These are phyloP conservation scores for Cryptococcus sp. DNA, from an alignment of 1,284 basidiomycete genomes.

Conservation along the genomic window DNA sequence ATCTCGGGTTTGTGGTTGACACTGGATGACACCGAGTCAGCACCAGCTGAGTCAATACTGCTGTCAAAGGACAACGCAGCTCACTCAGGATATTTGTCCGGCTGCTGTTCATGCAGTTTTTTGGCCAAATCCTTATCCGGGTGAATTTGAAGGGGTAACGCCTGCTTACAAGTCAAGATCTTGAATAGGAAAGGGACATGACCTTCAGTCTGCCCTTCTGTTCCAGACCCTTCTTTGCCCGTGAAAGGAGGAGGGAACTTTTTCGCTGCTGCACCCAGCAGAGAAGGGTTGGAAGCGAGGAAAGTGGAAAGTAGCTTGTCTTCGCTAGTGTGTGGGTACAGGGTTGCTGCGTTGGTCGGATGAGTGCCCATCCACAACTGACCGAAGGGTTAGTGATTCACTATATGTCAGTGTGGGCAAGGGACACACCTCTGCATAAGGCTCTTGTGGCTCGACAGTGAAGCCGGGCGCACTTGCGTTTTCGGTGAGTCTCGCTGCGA, in stretches of 20 bases:
- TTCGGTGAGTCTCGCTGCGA: conserved; percentile 31
- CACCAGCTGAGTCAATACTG: not conserved
- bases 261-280: conserved; percentile 26
- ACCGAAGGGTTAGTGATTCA: not conserved
- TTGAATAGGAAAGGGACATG: conserved; percentile 47
- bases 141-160: conserved; percentile 43
- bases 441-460: conserved; percentile 24
- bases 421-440: conserved; percentile 39
- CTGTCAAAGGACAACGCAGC: conserved; percentile 1
- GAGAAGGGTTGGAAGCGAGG: conserved; percentile 18
- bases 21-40: too few relatives aligned
- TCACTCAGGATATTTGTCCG: conserved; percentile 35
- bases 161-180: conserved; percentile 42
- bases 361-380: conserved; percentile 46
- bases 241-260: conserved; percentile 31
- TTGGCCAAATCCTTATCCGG: conserved; percentile 40
- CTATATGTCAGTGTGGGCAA: not conserved
- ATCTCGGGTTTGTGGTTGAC: conserved; percentile 71
- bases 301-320: conserved; percentile 25
- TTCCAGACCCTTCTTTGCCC: conserved; percentile 14
- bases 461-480: conserved; percentile 27
- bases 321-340: conserved; percentile 17
- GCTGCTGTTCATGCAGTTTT: conserved; percentile 36
- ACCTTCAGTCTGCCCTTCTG: conserved; percentile 26
- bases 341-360: conserved; percentile 33